Base-by-base conservation (phyloP, 2,329 filamentous ascomycete genomes). In the Furcasterigmium furcatum region DNA sequence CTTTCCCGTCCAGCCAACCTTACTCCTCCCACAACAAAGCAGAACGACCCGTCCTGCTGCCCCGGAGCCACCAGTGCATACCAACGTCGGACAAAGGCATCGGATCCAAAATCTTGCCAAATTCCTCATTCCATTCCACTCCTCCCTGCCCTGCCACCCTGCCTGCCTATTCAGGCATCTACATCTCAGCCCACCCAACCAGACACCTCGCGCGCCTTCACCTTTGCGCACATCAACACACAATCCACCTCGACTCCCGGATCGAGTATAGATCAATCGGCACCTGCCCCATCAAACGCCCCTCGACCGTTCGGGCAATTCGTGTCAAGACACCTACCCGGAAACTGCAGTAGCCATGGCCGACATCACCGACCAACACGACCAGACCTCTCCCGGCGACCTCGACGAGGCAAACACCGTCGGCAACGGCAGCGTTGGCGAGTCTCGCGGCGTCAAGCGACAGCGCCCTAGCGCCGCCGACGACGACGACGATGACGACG, bases 401-500 rank as follows among this genome's bases (percentile, higher is more conserved):
- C 79, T 87, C 63, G 87, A 90, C 61, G 87, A 91, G 57, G 67
- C 79, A 57, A 83, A 88, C 62, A 72, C 79, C 56, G 77, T 82
- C 58, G 87, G 86, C 70, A 85, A 79, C 60, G 68, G 73, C 58
- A 75, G 74, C 57, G 76, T 76, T 61, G 66, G 72, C 55, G 87
- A 91, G 63, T 80, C 73, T 69, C 89, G 91, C 66, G 91, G 90
- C 67, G 81, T 91, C 71, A 97, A 97, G 80, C 91, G 92, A 60
- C 82, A 80, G 68, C 89, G 94, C 64, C 84, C 88, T 53, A 85
- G 87, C 58, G 80, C 84, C 44, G 84, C 85, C 61, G 92, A 97
- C 66, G 94, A 97, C 65, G 94, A 97, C 56, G 92, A 97, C 55
- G 94, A 97, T 55, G 91, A 97, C 58, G 91, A 96, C 59, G 92